A percentile compares a stretch with the other conserved stretches of the same genome.
phyloP scores from a whole-genome alignment of 345 rosid genomes.

The Brassica napus region DNA sequence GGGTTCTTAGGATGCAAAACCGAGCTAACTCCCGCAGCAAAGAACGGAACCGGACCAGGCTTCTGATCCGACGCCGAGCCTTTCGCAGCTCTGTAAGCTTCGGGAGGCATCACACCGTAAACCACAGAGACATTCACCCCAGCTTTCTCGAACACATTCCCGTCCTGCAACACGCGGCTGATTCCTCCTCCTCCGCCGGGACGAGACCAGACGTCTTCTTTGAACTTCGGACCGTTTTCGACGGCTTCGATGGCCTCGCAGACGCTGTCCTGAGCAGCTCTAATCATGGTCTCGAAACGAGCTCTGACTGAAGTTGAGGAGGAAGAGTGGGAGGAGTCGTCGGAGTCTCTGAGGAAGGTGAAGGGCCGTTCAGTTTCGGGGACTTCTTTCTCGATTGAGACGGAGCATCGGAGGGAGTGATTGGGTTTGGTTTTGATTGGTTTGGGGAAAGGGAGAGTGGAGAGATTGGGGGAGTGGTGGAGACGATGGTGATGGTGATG shows the following conservation, averaged over 20 bases:
- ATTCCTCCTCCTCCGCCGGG: conserved; percentile 99
- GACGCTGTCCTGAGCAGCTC: conserved; percentile 76
- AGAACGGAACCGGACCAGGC: conserved; percentile 82
- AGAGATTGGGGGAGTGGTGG: conserved; percentile 11
- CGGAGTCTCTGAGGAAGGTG: conserved; percentile 69
- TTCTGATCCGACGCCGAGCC: conserved; percentile 65
- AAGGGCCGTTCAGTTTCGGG: conserved; percentile 66
- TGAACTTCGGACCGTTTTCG: conserved; percentile 67
- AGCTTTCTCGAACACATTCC: conserved; percentile 93
- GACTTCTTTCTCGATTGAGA: conserved; percentile 67
- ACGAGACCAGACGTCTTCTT: conserved; percentile 97
- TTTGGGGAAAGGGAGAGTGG: conserved; percentile 11
- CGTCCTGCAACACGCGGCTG: conserved; percentile 89
- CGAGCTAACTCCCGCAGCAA: conserved; percentile 94
- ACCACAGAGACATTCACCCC: conserved; percentile 97
- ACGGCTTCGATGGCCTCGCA: conserved; percentile 73
- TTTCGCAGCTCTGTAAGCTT: conserved; percentile 94
- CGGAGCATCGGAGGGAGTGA: conserved; percentile 43
- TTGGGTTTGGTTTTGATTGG: conserved; percentile 24
- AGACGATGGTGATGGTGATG: conserved; percentile 31
- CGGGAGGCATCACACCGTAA: conserved; percentile 98
- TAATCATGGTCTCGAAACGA: conserved; percentile 88
- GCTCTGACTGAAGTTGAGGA: conserved; percentile 53
- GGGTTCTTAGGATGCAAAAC: neutral
- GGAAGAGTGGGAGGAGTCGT: conserved; percentile 41